Base-by-base conservation (phyloP, 1,284 basidiomycete species). In the Calocybe gambosa region DNA sequence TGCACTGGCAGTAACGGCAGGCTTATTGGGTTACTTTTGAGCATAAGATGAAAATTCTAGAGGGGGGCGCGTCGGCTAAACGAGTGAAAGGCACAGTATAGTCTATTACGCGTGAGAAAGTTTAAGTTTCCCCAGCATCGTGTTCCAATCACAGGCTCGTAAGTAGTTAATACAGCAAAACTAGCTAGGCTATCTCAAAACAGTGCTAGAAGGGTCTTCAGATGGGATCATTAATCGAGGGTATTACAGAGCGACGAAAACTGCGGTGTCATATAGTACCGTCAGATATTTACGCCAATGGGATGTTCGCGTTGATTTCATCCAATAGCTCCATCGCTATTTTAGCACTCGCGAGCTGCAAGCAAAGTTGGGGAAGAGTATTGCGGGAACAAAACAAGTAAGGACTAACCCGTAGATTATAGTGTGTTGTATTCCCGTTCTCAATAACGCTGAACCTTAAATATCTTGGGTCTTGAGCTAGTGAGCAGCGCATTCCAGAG, bases 391-490 rank as follows among this genome's bases (percentile, higher is more conserved):
- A 23, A 39, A 25, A 42, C 5, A 41, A n/a, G 18, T 43, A 20
- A 18, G 26, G 19, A 67, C 81, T 54, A 57, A 91, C 89, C 65
- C 85, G 75, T 45, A 93, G 66, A 59, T 89, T 90, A 57, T 91
- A 85, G 54, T 89, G 83, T 10, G 73, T 73, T 12, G 80, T 74
- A 36, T 62, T 62, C n/a, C 78, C 78, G 41, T 73, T 69, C 58
- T 90, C 85, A 43, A 91, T 80, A 20, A 82, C 79, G 55, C 83
- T 86, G 64, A 90, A 84, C 45, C 86, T 73, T 54, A 93, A 64
- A 65, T 89, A 91, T 53, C 86, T 74, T 20, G 85, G 83, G 57
- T 89, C 88, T 67, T 92, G 81, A 47, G 88, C 80, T 58, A 88
- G 62, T 52, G 76, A 73, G 64, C 84, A 88, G 43, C 76, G 76